Evolutionary conservation across 257 asterid species (phyloP), one percentile per base, ranked within the genome.

Genomic region (Solanum sejunctum): DNA sequence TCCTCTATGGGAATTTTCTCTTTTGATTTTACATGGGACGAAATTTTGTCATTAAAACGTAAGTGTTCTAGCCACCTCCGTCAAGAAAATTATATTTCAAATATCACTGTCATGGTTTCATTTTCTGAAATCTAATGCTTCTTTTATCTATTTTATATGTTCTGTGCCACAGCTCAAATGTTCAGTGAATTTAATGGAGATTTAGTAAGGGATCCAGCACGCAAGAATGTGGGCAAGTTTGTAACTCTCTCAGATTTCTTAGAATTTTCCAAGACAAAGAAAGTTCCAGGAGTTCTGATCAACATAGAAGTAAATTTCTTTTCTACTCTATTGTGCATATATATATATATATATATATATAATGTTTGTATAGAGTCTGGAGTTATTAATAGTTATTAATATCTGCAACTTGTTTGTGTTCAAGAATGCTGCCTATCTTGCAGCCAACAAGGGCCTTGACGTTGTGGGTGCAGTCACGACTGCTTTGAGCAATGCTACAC

Each of bases 21-120:
- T 21, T 97, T 97, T 4, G 98, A 94, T 77, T 92, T 97, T 77
- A 86, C 93, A 9, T 97, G 99, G 99, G 66, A 51, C 20, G 95
- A 97, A 81, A 93, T 83, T 8, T 32, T 54, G 23, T 83, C 85
- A 41, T 45, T 83, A 54, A 83, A 83, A 57, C 85, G 85, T 83
- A n/a, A 83, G 85, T 12, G 13, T n/a, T 43, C 57, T 1, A 23
- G 15, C 12, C n/a, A 75, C 36, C 82, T 23, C 64, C 52, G 15
- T 52, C 26, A 78, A 52, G 23, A 32, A 10, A 52, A 78, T 78
- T 26, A 52, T 28, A 26, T 10, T 28, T 52, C 64, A 52, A 78
- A 78, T 52, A 77, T 23, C 17, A 15, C 18, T 78, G 52, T 20
- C 64, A 28, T 78, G 18, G 5, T 63, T 60, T 45, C 7, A 49